A percentile compares a stretch with the other conserved stretches of the same genome.
phyloP scores from a whole-genome alignment of 2,329 filamentous ascomycete species.

The Didymella arachidicola region DNA sequence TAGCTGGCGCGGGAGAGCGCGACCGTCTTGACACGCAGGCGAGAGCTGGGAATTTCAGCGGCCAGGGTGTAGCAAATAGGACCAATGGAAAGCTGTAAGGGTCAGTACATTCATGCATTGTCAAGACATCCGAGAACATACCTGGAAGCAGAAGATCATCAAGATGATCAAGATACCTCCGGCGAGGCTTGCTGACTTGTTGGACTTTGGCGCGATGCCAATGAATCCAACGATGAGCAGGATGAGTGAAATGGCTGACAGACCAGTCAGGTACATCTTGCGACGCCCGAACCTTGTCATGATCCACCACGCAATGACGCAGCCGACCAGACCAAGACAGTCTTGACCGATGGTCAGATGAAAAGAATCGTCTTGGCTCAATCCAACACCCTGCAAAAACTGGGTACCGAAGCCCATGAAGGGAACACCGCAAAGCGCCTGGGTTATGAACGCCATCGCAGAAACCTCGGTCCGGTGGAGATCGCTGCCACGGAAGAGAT shows the following conservation, averaged over 20 bases:
- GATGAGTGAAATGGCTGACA: slow-evolving; percentile 30
- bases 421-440: slow-evolving; percentile 45
- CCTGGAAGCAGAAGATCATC: slow-evolving; percentile 39
- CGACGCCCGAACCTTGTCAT: slow-evolving; percentile 80
- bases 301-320: slow-evolving; percentile 79
- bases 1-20: slow-evolving; percentile 70
- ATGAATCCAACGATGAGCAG: slow-evolving; percentile 71
- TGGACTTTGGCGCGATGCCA: slow-evolving; percentile 59
- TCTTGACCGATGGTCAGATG: slow-evolving; percentile 36
- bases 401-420: slow-evolving; percentile 39
- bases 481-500: slow-evolving; percentile 82
- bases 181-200: slow-evolving; percentile 56
- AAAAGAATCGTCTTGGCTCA: slow-evolving; percentile 35
- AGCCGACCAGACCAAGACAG: slow-evolving; percentile 53
- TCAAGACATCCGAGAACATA: slow-evolving; percentile 10
- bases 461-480: slow-evolving; percentile 78
- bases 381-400: slow-evolving; percentile 33
- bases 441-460: slow-evolving; percentile 56
- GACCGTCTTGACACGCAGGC: slow-evolving; percentile 87
- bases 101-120: neutral
- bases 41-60: slow-evolving; percentile 78
- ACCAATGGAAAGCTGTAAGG: slow-evolving; percentile 70
- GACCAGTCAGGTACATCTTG: slow-evolving; percentile 73
- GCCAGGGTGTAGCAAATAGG: slow-evolving; percentile 89
- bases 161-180: slow-evolving; percentile 36